These are phyloP conservation scores for Escallonia rubra DNA, from an alignment of 129 eudicot species.

Conservation along the genomic window DNA sequence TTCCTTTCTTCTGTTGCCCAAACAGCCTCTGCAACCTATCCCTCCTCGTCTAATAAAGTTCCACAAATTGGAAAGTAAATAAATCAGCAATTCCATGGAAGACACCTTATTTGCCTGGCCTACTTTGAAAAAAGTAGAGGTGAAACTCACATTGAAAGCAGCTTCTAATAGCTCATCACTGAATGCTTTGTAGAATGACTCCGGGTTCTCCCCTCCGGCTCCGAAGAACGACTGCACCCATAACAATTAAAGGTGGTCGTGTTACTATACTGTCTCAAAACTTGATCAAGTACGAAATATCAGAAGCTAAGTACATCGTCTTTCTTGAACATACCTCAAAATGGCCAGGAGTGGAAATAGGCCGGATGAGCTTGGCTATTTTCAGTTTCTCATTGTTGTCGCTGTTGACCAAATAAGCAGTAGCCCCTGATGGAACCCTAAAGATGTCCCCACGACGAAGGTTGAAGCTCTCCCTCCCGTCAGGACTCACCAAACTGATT, in stretches of 20 bases:
- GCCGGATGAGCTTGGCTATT: slow-evolving; percentile 46
- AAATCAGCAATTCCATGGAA: not conserved
- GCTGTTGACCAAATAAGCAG: slow-evolving; percentile 44
- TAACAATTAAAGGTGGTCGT: not conserved
- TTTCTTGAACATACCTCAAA: slow-evolving; percentile 34
- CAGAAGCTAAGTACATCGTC: too few relatives aligned
- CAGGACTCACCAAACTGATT: slow-evolving; percentile 22
- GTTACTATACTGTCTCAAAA: too few relatives aligned
- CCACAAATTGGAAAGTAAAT: not conserved
- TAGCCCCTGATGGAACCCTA: slow-evolving; percentile 49
- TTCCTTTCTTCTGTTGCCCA: slow-evolving; percentile 37
- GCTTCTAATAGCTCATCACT: slow-evolving; percentile 64
- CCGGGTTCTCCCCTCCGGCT: slow-evolving; percentile 53
- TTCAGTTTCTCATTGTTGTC: slow-evolving; percentile 48
- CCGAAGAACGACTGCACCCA: slow-evolving; percentile 35
- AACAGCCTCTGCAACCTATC: slow-evolving; percentile 31
- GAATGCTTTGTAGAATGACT: slow-evolving; percentile 58
- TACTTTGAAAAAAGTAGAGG: not conserved
- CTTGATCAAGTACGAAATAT: not conserved
- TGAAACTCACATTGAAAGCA: slow-evolving; percentile 47
- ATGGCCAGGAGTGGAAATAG: slow-evolving; percentile 55
- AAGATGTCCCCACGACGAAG: slow-evolving; percentile 56
- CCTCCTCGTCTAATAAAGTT: slow-evolving; percentile 26
- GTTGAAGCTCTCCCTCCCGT: slow-evolving; percentile 49
- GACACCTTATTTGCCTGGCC: not conserved